A percentile compares a stretch with the other conserved stretches of the same genome.
Conservation (phyloP, 129 eudicot species). For the Artemisia annua region DNA sequence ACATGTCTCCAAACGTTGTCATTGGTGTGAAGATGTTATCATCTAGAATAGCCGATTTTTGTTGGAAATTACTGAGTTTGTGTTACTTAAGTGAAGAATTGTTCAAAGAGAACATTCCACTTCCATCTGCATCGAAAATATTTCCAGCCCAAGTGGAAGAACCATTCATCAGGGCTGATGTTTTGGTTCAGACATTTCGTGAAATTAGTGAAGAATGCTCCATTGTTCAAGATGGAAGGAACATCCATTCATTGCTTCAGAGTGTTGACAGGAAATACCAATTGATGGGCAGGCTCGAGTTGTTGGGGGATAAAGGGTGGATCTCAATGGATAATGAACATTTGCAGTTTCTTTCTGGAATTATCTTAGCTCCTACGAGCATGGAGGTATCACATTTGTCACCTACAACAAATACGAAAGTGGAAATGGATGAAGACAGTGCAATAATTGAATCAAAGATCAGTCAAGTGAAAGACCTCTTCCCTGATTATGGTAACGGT, state of each 20-base stretch:
- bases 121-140: slow-evolving; percentile 76
- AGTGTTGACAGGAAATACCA: slow-evolving; percentile 59
- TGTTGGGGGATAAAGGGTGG: slow-evolving; percentile 67
- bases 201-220: slow-evolving; percentile 65
- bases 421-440: slow-evolving; percentile 68
- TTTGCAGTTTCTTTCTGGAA: slow-evolving; percentile 55
- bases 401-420: slow-evolving; percentile 23
- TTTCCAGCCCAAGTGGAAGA: slow-evolving; percentile 96
- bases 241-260: slow-evolving; percentile 58
- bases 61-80: slow-evolving; percentile 67
- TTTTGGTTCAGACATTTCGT: slow-evolving; percentile 70
- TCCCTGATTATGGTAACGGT: slow-evolving; percentile 93
- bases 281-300: slow-evolving; percentile 53
- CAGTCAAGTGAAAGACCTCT: slow-evolving; percentile 87
- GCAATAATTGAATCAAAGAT: slow-evolving; percentile 84
- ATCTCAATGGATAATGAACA: slow-evolving; percentile 73
- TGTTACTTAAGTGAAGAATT: slow-evolving; percentile 80
- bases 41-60: slow-evolving; percentile 59
- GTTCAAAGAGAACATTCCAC: slow-evolving; percentile 41
- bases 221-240: slow-evolving; percentile 36
- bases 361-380: slow-evolving; percentile 29
- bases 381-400: slow-evolving; percentile 17
- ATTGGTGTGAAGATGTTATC: slow-evolving; percentile 74
- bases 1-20: slow-evolving; percentile 34
- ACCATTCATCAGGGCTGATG: slow-evolving; percentile 79